A percentile compares a stretch with the other conserved stretches of the same genome.
phyloP scores from a whole-genome alignment of 2,329 filamentous ascomycete species.

The Colletotrichum theobromicola region DNA sequence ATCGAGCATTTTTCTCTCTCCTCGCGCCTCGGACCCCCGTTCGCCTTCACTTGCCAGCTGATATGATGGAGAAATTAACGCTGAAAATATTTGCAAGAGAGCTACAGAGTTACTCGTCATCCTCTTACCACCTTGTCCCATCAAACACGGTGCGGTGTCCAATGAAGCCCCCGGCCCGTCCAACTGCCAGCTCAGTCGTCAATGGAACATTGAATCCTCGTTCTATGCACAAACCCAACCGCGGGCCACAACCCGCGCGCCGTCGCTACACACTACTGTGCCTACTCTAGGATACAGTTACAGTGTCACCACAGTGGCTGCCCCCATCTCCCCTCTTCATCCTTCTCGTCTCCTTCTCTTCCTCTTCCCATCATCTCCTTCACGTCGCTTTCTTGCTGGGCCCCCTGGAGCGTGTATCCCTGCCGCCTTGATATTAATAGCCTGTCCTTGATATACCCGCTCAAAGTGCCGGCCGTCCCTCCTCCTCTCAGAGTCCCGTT shows the following conservation, averaged over 20 bases:
- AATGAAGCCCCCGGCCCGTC: background rate
- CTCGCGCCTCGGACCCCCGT: background rate
- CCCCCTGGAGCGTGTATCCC: background rate
- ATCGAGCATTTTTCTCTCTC: background rate
- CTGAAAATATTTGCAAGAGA: background rate
- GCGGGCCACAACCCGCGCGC: conserved; percentile 10
- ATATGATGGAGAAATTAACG: conserved; percentile 7
- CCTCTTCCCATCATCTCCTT: background rate
- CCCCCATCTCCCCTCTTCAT: background rate
- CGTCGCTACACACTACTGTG: background rate
- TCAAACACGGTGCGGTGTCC: background rate
- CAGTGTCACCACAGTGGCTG: background rate
- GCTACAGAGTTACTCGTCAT: background rate
- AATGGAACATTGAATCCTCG: conserved; percentile 6
- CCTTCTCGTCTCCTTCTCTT: background rate
- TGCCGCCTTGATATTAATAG: conserved; percentile 13
- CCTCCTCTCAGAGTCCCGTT: background rate
- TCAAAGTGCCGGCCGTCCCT: conserved; percentile 12
- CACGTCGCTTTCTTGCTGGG: conserved; percentile 4
- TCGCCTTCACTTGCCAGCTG: background rate
- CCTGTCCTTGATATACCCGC: conserved; percentile 12
- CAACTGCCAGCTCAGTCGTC: conserved; percentile 12
- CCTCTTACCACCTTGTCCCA: background rate
- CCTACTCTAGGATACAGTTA: background rate
- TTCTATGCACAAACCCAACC: conserved; percentile 5